Conservation (phyloP, 164 flowering plant genomes). For the Macadamia integrifolia region DNA sequence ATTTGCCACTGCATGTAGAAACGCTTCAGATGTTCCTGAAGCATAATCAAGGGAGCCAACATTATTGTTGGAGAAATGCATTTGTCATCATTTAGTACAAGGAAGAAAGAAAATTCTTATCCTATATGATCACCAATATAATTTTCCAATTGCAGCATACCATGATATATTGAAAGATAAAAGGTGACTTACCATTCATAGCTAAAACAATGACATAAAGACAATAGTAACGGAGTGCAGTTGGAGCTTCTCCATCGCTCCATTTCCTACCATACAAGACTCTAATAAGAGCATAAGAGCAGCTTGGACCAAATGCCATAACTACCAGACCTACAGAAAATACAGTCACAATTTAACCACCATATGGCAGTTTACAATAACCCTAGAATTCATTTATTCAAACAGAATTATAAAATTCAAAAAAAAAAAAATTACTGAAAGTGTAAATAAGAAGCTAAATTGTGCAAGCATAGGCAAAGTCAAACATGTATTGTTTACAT, state of each 20-base stretch:
- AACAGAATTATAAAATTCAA: too few species aligned
- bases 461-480: too few species aligned
- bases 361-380: not conserved
- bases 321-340: conserved; percentile 67
- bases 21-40: conserved; percentile 97
- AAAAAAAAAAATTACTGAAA: too few species aligned
- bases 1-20: conserved; percentile 87
- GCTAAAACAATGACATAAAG: conserved; percentile 79
- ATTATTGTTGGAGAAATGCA: not conserved
- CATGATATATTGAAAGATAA: not conserved
- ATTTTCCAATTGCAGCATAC: not conserved
- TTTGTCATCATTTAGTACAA: not conserved
- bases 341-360: not conserved
- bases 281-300: conserved; percentile 82
- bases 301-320: conserved; percentile 95
- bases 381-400: too few species aligned
- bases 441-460: too few species aligned
- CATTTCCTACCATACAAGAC: conserved; percentile 80
- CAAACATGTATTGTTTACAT: too few species aligned
- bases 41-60: conserved; percentile 7
- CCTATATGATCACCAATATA: not conserved
- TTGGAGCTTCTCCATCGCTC: conserved; percentile 97
- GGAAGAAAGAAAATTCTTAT: not conserved
- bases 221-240: conserved; percentile 75
- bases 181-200: conserved; percentile 72